phyloP scores from a whole-genome alignment of 495 filamentous ascomycete species.

The Aspergillus mulundensis region DNA sequence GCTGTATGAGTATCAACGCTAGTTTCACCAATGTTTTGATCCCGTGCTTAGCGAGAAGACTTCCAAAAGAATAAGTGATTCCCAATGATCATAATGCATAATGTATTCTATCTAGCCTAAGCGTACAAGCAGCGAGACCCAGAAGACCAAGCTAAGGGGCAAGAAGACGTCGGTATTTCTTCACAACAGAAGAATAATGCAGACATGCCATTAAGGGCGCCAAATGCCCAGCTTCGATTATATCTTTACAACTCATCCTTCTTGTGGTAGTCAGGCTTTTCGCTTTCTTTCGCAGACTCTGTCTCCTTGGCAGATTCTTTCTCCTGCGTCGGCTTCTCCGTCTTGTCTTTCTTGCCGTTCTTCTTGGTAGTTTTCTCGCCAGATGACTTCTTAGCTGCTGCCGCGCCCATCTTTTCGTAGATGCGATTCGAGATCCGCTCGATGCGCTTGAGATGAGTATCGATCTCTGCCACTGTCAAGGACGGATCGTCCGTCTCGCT shows the following conservation, averaged over 20 bases:
- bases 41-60: background rate
- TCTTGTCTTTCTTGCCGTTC: conserved; percentile 45
- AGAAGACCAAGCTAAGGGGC: background rate
- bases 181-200: background rate
- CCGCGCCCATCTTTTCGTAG: conserved; percentile 47
- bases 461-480: conserved; percentile 63
- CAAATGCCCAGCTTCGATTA: background rate
- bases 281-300: conserved; percentile 19
- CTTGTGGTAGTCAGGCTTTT: conserved; percentile 23
- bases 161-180: background rate
- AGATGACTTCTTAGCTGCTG: conserved; percentile 17
- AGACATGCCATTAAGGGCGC: background rate
- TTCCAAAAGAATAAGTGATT: background rate
- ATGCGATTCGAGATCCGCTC: conserved; percentile 71
- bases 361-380: conserved; percentile 49
- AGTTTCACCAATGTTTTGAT: background rate
- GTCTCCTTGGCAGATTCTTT: conserved; percentile 20
- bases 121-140: background rate
- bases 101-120: conserved; percentile 4
- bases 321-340: conserved; percentile 40
- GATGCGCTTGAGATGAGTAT: conserved; percentile 50
- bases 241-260: conserved; percentile 43
- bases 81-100: conserved; percentile 4
- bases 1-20: background rate
- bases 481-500: conserved; percentile 65